Evolutionary conservation across 1,139 yeast species (phyloP).

Genomic region (Geotrichum reessii): DNA sequence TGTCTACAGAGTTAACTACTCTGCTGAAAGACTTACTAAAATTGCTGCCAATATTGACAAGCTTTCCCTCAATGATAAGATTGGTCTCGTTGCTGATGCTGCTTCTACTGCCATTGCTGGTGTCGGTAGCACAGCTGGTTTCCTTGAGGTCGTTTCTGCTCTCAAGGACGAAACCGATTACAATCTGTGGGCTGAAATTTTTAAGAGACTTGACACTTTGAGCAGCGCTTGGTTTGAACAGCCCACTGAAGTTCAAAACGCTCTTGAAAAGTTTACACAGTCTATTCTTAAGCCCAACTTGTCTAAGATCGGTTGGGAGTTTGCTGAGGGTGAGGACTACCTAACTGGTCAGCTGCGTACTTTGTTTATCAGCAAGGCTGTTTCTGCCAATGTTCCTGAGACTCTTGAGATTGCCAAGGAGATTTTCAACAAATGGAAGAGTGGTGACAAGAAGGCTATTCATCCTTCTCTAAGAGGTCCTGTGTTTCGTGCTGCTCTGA

Average conservation of each 20-base stretch:
- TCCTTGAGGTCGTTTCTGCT: slow-evolving; percentile 41
- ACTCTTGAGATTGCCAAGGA: slow-evolving; percentile 45
- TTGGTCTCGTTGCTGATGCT: slow-evolving; percentile 73
- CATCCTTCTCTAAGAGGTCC: slow-evolving; percentile 55
- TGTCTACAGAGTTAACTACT: slow-evolving; percentile 73
- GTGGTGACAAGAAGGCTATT: slow-evolving; percentile 37
- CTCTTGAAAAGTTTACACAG: slow-evolving; percentile 41
- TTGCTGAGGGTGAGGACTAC: slow-evolving; percentile 40
- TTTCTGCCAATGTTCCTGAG: slow-evolving; percentile 45
- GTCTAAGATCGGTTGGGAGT: slow-evolving; percentile 38
- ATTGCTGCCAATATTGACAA: slow-evolving; percentile 64
- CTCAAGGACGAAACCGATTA: slow-evolving; percentile 49
- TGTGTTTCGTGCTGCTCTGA: slow-evolving; percentile 49
- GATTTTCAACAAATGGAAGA: slow-evolving; percentile 40
- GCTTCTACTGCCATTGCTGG: slow-evolving; percentile 60
- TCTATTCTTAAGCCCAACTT: slow-evolving; percentile 44
- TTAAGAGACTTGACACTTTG: slow-evolving; percentile 43
- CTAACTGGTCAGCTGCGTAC: slow-evolving; percentile 49
- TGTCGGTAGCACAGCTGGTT: slow-evolving; percentile 47
- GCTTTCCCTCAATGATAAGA: slow-evolving; percentile 75
- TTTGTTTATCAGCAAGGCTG: slow-evolving; percentile 48
- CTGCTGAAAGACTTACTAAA: slow-evolving; percentile 66
- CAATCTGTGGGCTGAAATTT: slow-evolving; percentile 61
- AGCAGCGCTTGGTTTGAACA: slow-evolving; percentile 47
- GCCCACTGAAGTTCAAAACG: slow-evolving; percentile 37